Evolutionary conservation across 352 stramenopile genomes (phyloP).

Genomic region (Phytopythium mirpurense): DNA sequence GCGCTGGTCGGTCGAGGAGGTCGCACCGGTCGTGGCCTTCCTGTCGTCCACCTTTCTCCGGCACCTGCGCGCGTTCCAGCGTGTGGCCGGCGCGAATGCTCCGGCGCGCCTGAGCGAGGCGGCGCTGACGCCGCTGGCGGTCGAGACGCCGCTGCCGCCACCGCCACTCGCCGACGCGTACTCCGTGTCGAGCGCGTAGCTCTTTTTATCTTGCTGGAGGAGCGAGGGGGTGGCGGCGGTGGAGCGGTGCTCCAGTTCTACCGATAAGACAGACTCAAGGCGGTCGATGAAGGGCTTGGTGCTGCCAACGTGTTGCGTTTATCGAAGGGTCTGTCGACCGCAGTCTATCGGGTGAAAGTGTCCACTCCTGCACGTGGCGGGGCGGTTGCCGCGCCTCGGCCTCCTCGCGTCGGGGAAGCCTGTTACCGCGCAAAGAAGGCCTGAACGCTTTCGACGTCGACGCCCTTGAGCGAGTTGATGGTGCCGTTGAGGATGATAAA

Average conservation of each 20-base stretch:
- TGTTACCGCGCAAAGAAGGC: conserved; percentile 30
- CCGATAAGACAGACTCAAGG: too few species aligned
- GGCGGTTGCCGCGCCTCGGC: too few species aligned
- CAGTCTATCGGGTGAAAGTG: too few species aligned
- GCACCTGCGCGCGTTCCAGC: conserved; percentile 59
- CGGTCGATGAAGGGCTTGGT: too few species aligned
- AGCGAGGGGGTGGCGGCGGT: too few species aligned
- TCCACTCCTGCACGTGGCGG: too few species aligned
- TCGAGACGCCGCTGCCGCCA: conserved; percentile 46
- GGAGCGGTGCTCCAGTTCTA: too few species aligned
- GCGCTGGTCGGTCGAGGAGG: conserved; percentile 30
- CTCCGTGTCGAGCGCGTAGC: too few species aligned
- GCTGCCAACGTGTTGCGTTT: too few species aligned
- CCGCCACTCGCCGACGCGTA: conserved; percentile 26
- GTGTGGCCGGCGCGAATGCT: conserved; percentile 27
- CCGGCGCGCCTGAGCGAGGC: conserved; percentile 24
- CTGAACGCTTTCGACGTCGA: conserved; percentile 54
- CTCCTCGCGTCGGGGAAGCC: too few species aligned
- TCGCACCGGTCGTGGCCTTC: conserved; percentile 57
- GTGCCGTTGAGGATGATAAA: conserved; percentile 94
- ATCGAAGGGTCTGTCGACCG: too few species aligned
- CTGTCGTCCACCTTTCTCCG: conserved; percentile 67
- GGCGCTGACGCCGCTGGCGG: conserved; percentile 21
- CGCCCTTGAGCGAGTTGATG: conserved; percentile 87
- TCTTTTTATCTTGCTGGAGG: too few species aligned